Base-by-base conservation (phyloP, 1,284 basidiomycete genomes). In the Phenoliferia sp. region DNA sequence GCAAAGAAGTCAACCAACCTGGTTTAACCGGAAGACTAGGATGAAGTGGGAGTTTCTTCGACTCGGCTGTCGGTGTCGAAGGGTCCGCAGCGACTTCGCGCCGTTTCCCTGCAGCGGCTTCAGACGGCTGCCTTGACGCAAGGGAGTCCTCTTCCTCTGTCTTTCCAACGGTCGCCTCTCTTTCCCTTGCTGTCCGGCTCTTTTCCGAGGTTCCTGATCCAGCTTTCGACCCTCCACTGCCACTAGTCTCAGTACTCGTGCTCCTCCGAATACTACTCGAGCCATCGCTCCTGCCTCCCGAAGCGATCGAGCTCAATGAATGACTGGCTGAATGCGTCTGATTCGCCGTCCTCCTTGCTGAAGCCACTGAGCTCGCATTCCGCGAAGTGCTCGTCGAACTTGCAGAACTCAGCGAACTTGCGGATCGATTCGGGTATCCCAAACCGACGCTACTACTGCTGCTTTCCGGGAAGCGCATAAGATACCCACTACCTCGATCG, bases 391-490 rank as follows among this genome's bases (percentile, higher is more conserved):
- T 54, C 9, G 29, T 29, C 54, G 62, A 63, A 35, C 44, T 54
- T 6, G 32, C 33, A 16, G 32, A 55, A 29, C n/a, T 62, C 55
- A 54, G 26, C 28, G 68, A 59, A 9, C 44, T 56, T 9, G 52
- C 55, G 31, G 62, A 59, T 31, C 12, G 59, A 61, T 36, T 50
- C n/a, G 33, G 58, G 48, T 19, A 59, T 36, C 3, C 44, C 28
- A 3, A 39, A 32, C 19, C 29, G 12, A 6, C 22, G 48, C 58
- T 62, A 19, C 44, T 52, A 71, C 59, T 1, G 55, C 64, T 63
- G 17, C 71, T 69, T n/a, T 71, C 71, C 2, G 71, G 58, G 36
- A 73, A 73, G 19, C 71, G 65, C 71, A 73, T 73, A 26, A 73
- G 65, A 62, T 73, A 73, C 12, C 54, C 54, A n/a, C n/a, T n/a